Evolutionary conservation across 257 asterid genomes (phyloP), one percentile per base, ranked within the genome.

Genomic region (Solanum pimpinellifolium): DNA sequence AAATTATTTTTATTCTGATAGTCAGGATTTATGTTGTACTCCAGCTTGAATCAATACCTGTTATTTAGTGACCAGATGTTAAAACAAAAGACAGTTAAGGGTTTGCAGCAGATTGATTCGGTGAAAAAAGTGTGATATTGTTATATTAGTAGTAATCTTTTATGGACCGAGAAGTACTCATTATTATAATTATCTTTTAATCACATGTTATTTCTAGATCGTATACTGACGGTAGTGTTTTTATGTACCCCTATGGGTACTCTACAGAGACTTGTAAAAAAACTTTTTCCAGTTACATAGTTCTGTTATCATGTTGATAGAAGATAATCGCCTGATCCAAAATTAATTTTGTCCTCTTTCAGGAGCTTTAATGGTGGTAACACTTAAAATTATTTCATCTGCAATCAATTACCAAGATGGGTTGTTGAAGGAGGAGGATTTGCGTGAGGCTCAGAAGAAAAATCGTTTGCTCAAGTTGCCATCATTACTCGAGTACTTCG

Each of bases 331-430:
- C 62, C 68, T 78, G 47, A 78, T 47, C 66, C 66, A 44, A 25
- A 44, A 44, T n/a, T 85, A 7, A 87, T 85, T 88, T 31, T 37
- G 13, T 78, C 75, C 72, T 73, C 65, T 56, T 86, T 62, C 90
- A 97, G 99, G 98, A 89, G 96, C 99, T 86, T 91, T 97, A 80
- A 97, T 96, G 99, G 99, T 97, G 89, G 93, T 96, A 90, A 97
- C 99, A 56, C 92, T 97, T 87, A 96, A 97, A 94, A 92, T 95
- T 37, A 95, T 95, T 90, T 96, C 99, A 14, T 93, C 96, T 74
- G 99, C 86, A 86, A 93, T 97, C 75, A 97, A 96, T 90, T 97
- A 93, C 92, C 95, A 94, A 65, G 99, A 96, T 87, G 99, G 98
- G 87, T 68, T 94, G 87, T 89, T 94, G 86, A 93, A 95, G 90